Evolutionary conservation across 2,329 filamentous ascomycete species (phyloP).

Genomic region (Monosporascus sp.): DNA sequence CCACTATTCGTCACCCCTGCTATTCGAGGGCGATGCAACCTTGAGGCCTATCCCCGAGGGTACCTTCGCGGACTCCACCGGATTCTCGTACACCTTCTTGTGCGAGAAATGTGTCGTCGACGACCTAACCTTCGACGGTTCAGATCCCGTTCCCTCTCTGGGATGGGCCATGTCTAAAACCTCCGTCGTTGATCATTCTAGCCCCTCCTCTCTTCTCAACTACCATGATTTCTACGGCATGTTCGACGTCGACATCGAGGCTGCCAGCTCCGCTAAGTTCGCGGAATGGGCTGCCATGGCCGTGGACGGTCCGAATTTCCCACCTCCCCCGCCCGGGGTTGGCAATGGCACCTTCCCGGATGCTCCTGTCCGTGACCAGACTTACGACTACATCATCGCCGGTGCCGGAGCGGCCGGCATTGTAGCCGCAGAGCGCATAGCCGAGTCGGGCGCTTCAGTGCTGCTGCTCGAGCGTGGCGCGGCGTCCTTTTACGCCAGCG

Average conservation of each 20-base stretch:
- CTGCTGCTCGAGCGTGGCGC: conserved; percentile 34
- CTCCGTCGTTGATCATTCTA: conserved; percentile 26
- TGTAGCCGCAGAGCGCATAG: conserved; percentile 30
- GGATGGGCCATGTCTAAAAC: conserved; percentile 18
- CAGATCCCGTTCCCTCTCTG: neutral
- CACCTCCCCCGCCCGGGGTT: conserved; percentile 3
- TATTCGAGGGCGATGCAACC: conserved; percentile 37
- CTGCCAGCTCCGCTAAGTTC: conserved; percentile 29
- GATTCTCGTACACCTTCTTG: conserved; percentile 50
- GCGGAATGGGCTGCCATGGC: conserved; percentile 21
- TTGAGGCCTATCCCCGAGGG: conserved; percentile 43
- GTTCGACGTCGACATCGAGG: conserved; percentile 27
- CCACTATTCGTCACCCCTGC: conserved; percentile 41
- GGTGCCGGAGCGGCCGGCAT: conserved; percentile 33
- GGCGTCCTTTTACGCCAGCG: conserved; percentile 27
- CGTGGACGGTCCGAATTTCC: conserved; percentile 2
- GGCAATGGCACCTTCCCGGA: conserved; percentile 4
- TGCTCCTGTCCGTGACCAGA: conserved; percentile 17
- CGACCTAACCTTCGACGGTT: conserved; percentile 13
- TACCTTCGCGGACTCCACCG: conserved; percentile 47
- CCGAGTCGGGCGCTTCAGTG: conserved; percentile 31
- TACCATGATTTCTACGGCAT: conserved; percentile 38
- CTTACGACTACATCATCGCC: conserved; percentile 35
- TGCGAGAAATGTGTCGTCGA: conserved; percentile 40
- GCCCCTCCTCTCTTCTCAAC: conserved; percentile 28